Evolutionary conservation across 768 basidiomycete species (phyloP).

Genomic region (Mrakia frigida): DNA sequence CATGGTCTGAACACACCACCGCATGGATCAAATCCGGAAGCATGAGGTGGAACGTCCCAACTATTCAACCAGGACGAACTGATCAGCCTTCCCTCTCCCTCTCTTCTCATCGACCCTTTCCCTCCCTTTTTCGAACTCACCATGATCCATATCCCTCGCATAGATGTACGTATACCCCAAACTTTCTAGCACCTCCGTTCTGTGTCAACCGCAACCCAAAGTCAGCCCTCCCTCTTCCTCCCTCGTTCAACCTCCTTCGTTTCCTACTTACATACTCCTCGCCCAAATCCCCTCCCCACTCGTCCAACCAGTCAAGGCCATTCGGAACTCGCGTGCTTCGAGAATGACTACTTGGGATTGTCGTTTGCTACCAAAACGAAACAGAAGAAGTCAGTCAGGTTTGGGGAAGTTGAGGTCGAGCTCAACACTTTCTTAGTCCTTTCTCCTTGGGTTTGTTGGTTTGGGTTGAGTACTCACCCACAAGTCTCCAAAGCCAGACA

Average conservation of each 20-base stretch:
- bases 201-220: background rate
- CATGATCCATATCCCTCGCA: constrained; percentile 20
- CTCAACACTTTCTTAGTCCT: background rate
- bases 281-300: background rate
- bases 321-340: background rate
- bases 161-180: constrained; percentile 7
- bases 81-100: background rate
- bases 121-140: background rate
- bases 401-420: background rate
- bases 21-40: constrained; percentile 3
- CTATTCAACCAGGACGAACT: background rate
- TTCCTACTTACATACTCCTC: background rate
- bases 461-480: background rate
- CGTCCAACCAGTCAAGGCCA: background rate
- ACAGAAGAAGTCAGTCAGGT: too few relatives aligned
- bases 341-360: background rate
- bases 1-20: background rate
- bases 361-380: background rate
- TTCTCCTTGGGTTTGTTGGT: background rate
- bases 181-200: background rate
- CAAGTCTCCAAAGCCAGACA: background rate
- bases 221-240: too few relatives aligned
- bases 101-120: too few relatives aligned
- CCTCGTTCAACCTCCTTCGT: background rate
- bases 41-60: constrained; percentile 6